phyloP scores from a whole-genome alignment of 139 green algal species.

The Astrephomene gubernaculifera region DNA sequence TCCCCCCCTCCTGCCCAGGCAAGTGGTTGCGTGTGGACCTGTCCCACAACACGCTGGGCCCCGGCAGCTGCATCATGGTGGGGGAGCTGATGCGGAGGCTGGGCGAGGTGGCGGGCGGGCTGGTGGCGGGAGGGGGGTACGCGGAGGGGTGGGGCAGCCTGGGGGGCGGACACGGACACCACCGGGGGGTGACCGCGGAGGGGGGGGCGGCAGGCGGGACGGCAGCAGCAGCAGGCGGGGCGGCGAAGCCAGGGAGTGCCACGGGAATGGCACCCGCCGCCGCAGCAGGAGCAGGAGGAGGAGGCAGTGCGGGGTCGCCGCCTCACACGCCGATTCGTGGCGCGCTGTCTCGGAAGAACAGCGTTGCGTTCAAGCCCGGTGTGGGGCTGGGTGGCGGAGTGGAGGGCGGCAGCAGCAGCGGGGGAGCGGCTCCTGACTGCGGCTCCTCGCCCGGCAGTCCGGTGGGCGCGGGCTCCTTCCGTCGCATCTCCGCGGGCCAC shows the following conservation, averaged over 20 bases:
- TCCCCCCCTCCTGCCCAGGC: neutral
- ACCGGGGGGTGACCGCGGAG: neutral
- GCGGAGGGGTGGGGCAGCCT: neutral
- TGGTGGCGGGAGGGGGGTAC: constrained; percentile 22
- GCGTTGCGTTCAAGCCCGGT: neutral
- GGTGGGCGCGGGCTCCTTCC: too few relatives aligned
- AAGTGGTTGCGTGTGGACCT: constrained; percentile 52
- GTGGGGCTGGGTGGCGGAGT: too few relatives aligned
- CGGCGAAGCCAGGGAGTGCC: neutral
- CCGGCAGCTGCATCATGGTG: constrained; percentile 43
- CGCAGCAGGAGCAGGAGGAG: neutral
- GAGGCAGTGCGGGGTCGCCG: neutral
- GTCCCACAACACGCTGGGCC: constrained; percentile 55
- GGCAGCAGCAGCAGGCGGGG: neutral
- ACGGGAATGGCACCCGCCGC: too few relatives aligned
- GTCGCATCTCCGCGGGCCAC: neutral
- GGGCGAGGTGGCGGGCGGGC: neutral
- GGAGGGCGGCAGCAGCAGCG: too few relatives aligned
- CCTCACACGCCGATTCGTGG: neutral
- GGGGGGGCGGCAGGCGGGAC: too few relatives aligned
- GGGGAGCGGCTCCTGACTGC: too few relatives aligned
- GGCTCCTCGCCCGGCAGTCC: neutral
- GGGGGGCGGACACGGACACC: neutral
- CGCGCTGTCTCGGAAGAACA: neutral
- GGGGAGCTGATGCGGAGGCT: constrained; percentile 25